phyloP scores from a whole-genome alignment of 192 early-diverging fungal genomes.

The Dispira parvispora region DNA sequence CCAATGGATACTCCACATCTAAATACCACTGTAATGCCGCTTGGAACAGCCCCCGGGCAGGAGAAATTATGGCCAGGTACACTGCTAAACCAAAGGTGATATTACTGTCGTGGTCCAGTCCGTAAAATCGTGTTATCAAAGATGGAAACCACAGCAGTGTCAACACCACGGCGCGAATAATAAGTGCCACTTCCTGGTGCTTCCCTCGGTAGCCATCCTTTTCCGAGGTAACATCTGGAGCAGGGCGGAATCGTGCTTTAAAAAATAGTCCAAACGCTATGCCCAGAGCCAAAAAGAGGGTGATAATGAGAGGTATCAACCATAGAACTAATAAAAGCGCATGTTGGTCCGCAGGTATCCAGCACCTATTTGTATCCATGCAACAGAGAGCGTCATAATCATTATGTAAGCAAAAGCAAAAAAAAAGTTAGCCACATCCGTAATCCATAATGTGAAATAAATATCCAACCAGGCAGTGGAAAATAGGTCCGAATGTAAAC shows the following conservation, averaged over 20 bases:
- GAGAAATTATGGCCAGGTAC: background rate
- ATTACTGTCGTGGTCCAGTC: background rate
- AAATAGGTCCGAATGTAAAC: background rate
- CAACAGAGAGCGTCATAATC: background rate
- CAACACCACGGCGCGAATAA: background rate
- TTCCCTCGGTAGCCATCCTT: background rate
- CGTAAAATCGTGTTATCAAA: background rate
- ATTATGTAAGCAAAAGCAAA: background rate
- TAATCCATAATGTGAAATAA: background rate
- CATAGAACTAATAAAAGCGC: background rate
- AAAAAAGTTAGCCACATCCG: background rate
- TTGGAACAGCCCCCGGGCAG: background rate
- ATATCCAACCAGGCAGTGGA: background rate
- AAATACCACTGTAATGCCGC: background rate
- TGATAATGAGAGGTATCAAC: background rate
- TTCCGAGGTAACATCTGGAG: background rate
- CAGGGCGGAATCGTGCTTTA: background rate
- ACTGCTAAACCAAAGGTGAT: background rate
- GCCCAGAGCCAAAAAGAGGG: background rate
- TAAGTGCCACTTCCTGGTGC: background rate
- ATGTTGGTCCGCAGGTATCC: background rate
- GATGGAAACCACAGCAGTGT: background rate
- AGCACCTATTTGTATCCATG: background rate
- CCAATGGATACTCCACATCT: background rate
- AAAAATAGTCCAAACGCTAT: background rate